These are phyloP conservation scores for Mortierella sp. DNA, from an alignment of 371 early-diverging fungal genomes.

Conservation along the genomic window DNA sequence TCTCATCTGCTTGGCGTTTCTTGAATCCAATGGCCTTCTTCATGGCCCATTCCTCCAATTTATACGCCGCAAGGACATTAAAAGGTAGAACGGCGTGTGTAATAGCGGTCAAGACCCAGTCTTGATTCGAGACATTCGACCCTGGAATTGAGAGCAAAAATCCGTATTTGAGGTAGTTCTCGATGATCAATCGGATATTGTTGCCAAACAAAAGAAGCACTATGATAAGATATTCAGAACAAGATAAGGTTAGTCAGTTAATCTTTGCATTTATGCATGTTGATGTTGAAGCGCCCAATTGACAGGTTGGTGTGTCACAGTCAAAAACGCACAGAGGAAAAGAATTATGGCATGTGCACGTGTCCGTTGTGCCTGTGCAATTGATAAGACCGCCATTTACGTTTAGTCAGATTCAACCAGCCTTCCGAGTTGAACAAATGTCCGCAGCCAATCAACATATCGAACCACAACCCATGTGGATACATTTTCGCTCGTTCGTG, in stretches of 20 bases:
- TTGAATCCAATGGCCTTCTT: constrained; percentile 48
- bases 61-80: constrained; percentile 65
- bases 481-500: not conserved
- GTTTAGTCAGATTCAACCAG: not conserved
- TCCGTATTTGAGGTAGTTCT: constrained; percentile 92
- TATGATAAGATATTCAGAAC: constrained; percentile 20
- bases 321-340: not conserved
- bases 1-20: constrained; percentile 26
- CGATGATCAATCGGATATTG: constrained; percentile 86
- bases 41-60: constrained; percentile 66
- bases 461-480: not conserved
- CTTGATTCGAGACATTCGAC: constrained; percentile 63
- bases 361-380: not conserved
- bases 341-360: not conserved
- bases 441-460: not conserved
- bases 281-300: not conserved
- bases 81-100: constrained; percentile 67
- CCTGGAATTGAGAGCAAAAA: constrained; percentile 81
- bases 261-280: not conserved
- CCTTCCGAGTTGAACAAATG: not conserved
- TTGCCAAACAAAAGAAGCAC: constrained; percentile 88
- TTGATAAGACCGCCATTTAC: not conserved
- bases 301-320: not conserved
- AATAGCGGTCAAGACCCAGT: constrained; percentile 67
- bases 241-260: not conserved